A percentile compares a stretch with the other conserved stretches of the same genome.
These are phyloP conservation scores for Aegilops tauschii DNA, from an alignment of 176 grass and related monocot genomes.

Conservation along the genomic window DNA sequence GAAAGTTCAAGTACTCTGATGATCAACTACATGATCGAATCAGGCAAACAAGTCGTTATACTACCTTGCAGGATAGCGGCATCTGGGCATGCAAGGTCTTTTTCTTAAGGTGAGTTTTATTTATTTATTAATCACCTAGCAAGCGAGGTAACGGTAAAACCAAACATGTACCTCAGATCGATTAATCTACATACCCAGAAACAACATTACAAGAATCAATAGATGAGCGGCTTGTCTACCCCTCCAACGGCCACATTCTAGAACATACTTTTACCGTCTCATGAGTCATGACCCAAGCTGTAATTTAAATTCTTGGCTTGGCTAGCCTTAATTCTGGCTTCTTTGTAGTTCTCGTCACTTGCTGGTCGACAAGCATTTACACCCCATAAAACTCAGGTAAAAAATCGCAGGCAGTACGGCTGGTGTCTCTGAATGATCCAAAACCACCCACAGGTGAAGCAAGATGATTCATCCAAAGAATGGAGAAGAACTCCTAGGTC, in stretches of 20 bases:
- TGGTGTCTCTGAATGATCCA: background rate
- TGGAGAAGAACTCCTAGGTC: too few species aligned
- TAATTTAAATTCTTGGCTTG: background rate
- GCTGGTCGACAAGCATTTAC: background rate
- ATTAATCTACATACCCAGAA: background rate
- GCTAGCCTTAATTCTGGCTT: background rate
- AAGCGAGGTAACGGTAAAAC: background rate
- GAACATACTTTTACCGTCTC: background rate
- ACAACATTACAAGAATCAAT: background rate
- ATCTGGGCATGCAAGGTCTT: too few species aligned
- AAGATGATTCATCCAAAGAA: background rate
- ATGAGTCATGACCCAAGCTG: background rate
- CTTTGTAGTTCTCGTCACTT: background rate
- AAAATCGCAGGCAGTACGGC: background rate
- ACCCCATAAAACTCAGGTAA: background rate
- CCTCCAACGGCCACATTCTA: constrained; percentile 11
- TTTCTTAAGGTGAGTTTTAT: background rate
- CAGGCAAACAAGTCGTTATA: too few species aligned
- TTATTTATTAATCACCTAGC: background rate
- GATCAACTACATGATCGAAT: too few species aligned
- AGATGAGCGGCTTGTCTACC: background rate
- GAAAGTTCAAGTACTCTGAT: too few species aligned
- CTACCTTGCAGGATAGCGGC: too few species aligned
- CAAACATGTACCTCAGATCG: background rate
- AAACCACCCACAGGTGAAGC: background rate